phyloP scores from a whole-genome alignment of 208 protist species.

The Trypanosoma conorhini region DNA sequence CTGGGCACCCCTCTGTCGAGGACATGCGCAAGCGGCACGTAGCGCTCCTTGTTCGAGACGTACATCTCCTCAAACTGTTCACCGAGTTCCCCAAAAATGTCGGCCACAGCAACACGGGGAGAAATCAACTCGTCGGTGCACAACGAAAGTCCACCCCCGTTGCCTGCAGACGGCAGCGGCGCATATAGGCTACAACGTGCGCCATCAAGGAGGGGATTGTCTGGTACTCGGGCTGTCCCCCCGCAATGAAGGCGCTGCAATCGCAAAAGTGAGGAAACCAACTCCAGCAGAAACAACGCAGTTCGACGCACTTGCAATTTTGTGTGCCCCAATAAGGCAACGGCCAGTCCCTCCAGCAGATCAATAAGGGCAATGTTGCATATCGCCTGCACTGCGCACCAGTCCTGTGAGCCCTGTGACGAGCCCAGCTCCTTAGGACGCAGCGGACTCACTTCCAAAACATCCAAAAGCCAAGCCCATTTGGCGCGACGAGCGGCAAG shows the following conservation, averaged over 20 bases:
- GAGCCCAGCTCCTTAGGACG: not conserved
- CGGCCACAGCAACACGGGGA: conserved; percentile 8
- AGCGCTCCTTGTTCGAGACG: conserved; percentile 13
- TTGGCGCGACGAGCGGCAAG: not conserved
- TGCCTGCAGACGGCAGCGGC: not conserved
- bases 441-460: conserved; percentile 10
- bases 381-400: conserved; percentile 14
- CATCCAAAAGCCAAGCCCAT: conserved; percentile 28
- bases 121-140: not conserved
- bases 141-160: not conserved
- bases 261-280: conserved; percentile 18
- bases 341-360: conserved; percentile 20
- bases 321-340: conserved; percentile 23
- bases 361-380: conserved; percentile 15
- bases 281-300: conserved; percentile 19
- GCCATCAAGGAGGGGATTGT: not conserved
- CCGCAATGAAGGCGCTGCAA: conserved; percentile 17
- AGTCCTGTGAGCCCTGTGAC: not conserved
- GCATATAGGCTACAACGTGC: not conserved
- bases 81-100: conserved; percentile 22
- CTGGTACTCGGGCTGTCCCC: not conserved
- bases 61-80: conserved; percentile 30
- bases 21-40: conserved; percentile 8
- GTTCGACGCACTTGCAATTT: conserved; percentile 6
- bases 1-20: not conserved